Percentiles rank a stretch among this genome's conserved stretches.
Conservation (phyloP, 306 rosid genomes). For the Vachellia pachyceras region DNA sequence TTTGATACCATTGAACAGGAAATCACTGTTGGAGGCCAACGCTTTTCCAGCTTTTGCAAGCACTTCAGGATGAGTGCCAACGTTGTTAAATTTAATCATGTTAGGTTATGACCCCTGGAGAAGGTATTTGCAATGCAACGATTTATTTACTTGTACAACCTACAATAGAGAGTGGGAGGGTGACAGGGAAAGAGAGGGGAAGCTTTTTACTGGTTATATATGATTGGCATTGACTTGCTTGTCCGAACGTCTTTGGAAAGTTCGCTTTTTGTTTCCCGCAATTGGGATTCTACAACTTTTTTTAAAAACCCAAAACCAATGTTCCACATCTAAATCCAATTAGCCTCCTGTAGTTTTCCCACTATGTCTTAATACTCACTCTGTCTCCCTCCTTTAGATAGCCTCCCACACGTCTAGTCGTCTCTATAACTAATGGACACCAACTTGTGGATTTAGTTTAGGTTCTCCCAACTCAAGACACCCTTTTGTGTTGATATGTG, state of each 20-base stretch:
- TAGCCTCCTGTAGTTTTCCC: slow-evolving; percentile 20
- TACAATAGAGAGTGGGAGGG: slow-evolving; percentile 16
- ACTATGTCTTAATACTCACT: too few relatives aligned
- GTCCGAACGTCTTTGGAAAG: slow-evolving; percentile 92
- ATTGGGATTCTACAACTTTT: slow-evolving; percentile 52
- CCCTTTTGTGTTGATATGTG: slow-evolving; percentile 11
- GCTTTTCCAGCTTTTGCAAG: slow-evolving; percentile 11
- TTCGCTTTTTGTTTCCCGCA: slow-evolving; percentile 59
- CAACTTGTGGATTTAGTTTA: slow-evolving; percentile 6
- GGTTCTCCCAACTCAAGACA: slow-evolving; percentile 45
- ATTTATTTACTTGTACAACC: background rate
- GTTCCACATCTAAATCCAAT: background rate
- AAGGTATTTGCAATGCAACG: background rate
- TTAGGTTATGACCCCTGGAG: background rate
- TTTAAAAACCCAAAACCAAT: slow-evolving; percentile 47
- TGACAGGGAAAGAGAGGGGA: slow-evolving; percentile 23
- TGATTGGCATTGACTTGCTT: slow-evolving; percentile 93
- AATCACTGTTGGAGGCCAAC: slow-evolving; percentile 1
- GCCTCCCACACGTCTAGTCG: slow-evolving; percentile 29
- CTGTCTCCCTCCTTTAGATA: slow-evolving; percentile 30
- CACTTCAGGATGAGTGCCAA: background rate
- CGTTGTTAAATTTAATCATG: background rate
- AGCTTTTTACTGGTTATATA: slow-evolving; percentile 65
- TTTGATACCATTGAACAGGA: background rate
- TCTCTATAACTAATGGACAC: slow-evolving; percentile 6